Base-by-base conservation (phyloP, 2,329 filamentous ascomycete species). In the Penicillium sp. region DNA sequence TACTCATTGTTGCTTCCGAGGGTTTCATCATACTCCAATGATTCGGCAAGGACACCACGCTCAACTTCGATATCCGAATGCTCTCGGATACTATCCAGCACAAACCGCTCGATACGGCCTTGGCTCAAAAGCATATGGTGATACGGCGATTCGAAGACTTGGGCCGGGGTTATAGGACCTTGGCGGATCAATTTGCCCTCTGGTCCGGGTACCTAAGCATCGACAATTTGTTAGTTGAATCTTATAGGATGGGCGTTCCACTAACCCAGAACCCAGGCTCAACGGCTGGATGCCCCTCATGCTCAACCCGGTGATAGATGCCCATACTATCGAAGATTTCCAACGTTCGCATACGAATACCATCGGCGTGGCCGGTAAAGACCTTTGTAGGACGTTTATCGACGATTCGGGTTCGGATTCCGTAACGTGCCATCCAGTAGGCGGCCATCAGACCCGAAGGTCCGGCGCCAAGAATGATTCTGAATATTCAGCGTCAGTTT, bases 61-160 rank as follows among this genome's bases (percentile, higher is more conserved):
- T 89, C 86, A 12, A 89, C 78, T 5, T 69, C 66, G 45, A 86
- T 80, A 15, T 81, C 79, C 2, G 80, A 81, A 62, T 82, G 70
- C 51, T 82, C 72, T 58, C 79, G 78, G 49, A 88, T 82, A 44
- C 81, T 80, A 58, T 88, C 85, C 0, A 87, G 75, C 62, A 89
- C 85, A 67, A 86, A 87, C 1, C 80, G 76, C 66, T 90, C 88
- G 56, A 90, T 84, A 1, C 87, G 82, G 3, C 87, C 88, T 71
- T 91, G 88, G 62, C 89, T 87, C 37, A 92, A 70, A 4, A 89
- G 84, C 3, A 85, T 81, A 66, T 90, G 82, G 52, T 84, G 82
- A 60, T 88, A 89, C 0, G 62, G 5, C 81, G 80, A 22, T 81
- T 86, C 48, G 88, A 75, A 0, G 6, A 51, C 50, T 83, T 85